These are phyloP conservation scores for Brasilioporus rufonigricans DNA, from an alignment of 768 basidiomycete species.

Conservation along the genomic window DNA sequence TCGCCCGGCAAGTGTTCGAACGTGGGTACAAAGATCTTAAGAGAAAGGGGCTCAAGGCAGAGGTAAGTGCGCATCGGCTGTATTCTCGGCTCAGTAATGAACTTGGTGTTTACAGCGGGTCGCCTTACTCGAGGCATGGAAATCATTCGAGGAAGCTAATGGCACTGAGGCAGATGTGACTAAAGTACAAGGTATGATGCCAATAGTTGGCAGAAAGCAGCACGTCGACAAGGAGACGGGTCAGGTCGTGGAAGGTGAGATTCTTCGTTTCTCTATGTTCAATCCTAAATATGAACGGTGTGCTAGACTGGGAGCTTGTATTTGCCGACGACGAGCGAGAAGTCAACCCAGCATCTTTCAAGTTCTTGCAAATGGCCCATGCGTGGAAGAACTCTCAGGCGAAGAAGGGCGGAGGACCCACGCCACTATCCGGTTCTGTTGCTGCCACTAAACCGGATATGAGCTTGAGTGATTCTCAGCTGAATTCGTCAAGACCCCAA, in stretches of 20 bases:
- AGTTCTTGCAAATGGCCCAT: slow-evolving; percentile 94
- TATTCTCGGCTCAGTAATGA: slow-evolving; percentile 1
- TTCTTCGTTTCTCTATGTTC: not conserved
- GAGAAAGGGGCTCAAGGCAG: slow-evolving; percentile 76
- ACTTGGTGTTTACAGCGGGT: slow-evolving; percentile 60
- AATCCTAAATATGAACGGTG: not conserved
- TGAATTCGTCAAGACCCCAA: slow-evolving; percentile 10
- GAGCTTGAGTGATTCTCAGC: slow-evolving; percentile 4
- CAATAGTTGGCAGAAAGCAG: slow-evolving; percentile 82
- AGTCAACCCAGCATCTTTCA: slow-evolving; percentile 90
- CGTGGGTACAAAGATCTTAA: slow-evolving; percentile 87
- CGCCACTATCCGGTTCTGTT: slow-evolving; percentile 47
- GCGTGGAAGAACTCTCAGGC: slow-evolving; percentile 72
- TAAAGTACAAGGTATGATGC: slow-evolving; percentile 92
- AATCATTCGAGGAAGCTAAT: slow-evolving; percentile 82
- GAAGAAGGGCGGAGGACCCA: slow-evolving; percentile 36
- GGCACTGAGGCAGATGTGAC: slow-evolving; percentile 71
- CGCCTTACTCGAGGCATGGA: slow-evolving; percentile 92
- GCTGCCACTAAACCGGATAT: slow-evolving; percentile 32
- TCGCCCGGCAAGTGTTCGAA: slow-evolving; percentile 80
- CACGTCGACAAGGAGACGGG: slow-evolving; percentile 83
- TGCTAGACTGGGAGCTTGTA: slow-evolving; percentile 86
- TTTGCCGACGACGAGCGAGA: slow-evolving; percentile 97
- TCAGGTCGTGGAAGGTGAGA: slow-evolving; percentile 79
- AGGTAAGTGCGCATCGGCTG: slow-evolving; percentile 49